Evolutionary conservation across 2,329 filamentous ascomycete species (phyloP).

Genomic region (Ophidiomyces ophidiicola): DNA sequence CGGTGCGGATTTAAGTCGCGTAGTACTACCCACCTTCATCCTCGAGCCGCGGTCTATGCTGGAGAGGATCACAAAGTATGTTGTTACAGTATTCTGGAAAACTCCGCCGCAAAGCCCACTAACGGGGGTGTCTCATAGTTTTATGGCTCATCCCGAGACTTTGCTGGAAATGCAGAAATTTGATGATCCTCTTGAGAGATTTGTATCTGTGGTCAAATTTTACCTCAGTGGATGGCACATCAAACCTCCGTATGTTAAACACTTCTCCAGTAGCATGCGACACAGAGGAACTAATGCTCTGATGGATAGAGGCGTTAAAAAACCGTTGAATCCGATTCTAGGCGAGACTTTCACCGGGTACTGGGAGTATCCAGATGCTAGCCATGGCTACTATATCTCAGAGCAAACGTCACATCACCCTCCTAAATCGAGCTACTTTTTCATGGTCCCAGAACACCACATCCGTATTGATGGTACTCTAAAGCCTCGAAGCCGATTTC

Average conservation of each 20-base stretch:
- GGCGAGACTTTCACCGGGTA: constrained; percentile 92
- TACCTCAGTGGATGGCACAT: constrained; percentile 99
- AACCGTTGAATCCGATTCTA: constrained; percentile 90
- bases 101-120: no score
- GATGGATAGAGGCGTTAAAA: constrained; percentile 72
- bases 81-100: constrained; percentile 14
- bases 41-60: constrained; percentile 96
- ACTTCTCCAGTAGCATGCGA: not conserved
- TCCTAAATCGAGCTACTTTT: constrained; percentile 98
- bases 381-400: constrained; percentile 84
- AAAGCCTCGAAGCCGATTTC: constrained; percentile 86
- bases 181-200: constrained; percentile 78
- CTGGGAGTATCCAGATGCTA: constrained; percentile 80
- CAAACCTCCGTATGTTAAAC: constrained; percentile 68
- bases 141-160: constrained; percentile 98
- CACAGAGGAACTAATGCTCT: not conserved
- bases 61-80: constrained; percentile 94
- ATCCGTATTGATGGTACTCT: constrained; percentile 92
- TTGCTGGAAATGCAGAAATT: constrained; percentile 76
- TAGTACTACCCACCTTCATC: constrained; percentile 94
- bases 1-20: constrained; percentile 85
- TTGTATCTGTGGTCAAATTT: constrained; percentile 93
- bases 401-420: constrained; percentile 98
- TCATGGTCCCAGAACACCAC: constrained; percentile 85
- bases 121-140: constrained; percentile 44